Evolutionary conservation across 2,329 filamentous ascomycete genomes (phyloP).

Genomic region (Bertia moriformis): DNA sequence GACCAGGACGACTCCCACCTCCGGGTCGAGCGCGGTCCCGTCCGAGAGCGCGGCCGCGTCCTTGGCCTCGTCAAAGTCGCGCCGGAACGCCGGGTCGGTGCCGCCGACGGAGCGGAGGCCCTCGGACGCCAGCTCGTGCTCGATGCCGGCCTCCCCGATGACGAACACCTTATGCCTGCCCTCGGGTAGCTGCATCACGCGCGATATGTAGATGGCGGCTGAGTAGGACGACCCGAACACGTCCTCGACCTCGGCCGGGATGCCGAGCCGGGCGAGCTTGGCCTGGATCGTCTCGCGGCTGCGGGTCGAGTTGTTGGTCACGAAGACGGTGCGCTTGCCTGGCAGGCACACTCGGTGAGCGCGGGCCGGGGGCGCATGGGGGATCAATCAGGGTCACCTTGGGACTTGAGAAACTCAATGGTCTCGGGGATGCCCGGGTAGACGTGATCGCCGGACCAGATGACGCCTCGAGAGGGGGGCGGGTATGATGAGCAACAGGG

Average conservation of each 20-base stretch:
- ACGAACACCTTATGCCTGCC: constrained; percentile 89
- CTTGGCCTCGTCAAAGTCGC: constrained; percentile 66
- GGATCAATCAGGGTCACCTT: constrained; percentile 39
- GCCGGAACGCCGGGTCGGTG: constrained; percentile 63
- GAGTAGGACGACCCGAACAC: constrained; percentile 95
- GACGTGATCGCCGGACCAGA: constrained; percentile 89
- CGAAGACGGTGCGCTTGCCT: constrained; percentile 90
- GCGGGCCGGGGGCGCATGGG: not conserved
- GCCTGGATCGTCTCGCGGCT: constrained; percentile 82
- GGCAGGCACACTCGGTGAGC: constrained; percentile 3
- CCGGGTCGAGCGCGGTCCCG: constrained; percentile 62
- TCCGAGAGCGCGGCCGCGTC: constrained; percentile 72
- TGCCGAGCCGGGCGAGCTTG: constrained; percentile 71
- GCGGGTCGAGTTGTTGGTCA: constrained; percentile 98
- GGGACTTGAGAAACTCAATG: constrained; percentile 64
- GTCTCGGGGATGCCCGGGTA: constrained; percentile 78
- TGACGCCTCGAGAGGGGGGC: constrained; percentile 50
- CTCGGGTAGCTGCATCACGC: constrained; percentile 67
- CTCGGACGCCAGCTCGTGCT: constrained; percentile 72
- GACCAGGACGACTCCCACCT: constrained; percentile 77
- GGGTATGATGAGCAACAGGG: constrained; percentile 4
- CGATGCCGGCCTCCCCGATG: constrained; percentile 79
- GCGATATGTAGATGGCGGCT: constrained; percentile 84
- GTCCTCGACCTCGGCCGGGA: constrained; percentile 70
- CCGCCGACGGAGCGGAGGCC: constrained; percentile 70